Evolutionary conservation across 371 early-diverging fungal genomes (phyloP).

Genomic region (Smittium culicis): DNA sequence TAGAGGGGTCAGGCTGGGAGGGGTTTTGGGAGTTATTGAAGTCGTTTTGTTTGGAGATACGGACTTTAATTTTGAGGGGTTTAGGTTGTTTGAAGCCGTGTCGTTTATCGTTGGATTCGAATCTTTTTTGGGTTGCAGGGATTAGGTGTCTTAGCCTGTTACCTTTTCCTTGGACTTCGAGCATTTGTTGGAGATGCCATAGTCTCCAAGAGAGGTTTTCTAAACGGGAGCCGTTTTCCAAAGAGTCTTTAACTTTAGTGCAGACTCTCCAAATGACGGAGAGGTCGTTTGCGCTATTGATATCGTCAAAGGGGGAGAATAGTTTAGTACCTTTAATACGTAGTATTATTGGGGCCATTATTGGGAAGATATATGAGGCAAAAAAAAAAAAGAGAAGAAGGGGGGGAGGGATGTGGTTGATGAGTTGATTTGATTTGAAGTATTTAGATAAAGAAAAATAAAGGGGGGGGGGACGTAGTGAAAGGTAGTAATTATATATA

Average conservation of each 20-base stretch:
- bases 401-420: no score
- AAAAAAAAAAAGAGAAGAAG: neutral
- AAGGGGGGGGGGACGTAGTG: no score
- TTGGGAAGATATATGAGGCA: neutral
- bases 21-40: no score
- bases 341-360: slow-evolving; percentile 59
- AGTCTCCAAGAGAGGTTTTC: slow-evolving; percentile 83
- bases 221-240: slow-evolving; percentile 68
- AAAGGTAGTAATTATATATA: no score
- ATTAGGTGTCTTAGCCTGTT: slow-evolving; percentile 29
- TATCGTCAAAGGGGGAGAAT: slow-evolving; percentile 48
- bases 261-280: slow-evolving; percentile 70
- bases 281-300: slow-evolving; percentile 56
- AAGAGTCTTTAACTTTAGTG: slow-evolving; percentile 76
- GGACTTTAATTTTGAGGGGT: slow-evolving; percentile 32
- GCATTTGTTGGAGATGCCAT: slow-evolving; percentile 61
- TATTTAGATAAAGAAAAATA: no score
- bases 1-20: no score
- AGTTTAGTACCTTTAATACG: slow-evolving; percentile 54
- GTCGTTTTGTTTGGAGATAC: neutral
- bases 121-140: slow-evolving; percentile 29
- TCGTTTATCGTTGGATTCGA: slow-evolving; percentile 19
- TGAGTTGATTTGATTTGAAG: no score
- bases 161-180: slow-evolving; percentile 36
- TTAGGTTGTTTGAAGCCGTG: neutral